Percentiles rank a stretch among this genome's conserved stretches.
Evolutionary conservation across 352 stramenopile species (phyloP).

Genomic region (Pythium aristosporum): DNA sequence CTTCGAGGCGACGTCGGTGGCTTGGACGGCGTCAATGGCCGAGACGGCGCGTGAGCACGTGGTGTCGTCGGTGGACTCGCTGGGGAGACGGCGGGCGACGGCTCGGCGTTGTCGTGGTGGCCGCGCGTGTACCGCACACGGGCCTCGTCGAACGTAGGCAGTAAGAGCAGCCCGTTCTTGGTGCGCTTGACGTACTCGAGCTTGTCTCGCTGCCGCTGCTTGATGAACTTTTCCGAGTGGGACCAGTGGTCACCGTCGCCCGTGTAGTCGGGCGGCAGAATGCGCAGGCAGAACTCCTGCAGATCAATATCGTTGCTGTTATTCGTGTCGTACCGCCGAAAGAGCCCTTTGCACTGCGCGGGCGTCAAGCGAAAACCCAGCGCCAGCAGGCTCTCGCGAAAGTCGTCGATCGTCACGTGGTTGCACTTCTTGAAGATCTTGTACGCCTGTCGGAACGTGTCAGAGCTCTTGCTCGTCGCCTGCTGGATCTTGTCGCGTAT

Average conservation of each 20-base stretch:
- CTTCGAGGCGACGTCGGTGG: not conserved
- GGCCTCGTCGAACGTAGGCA: slow-evolving; percentile 59
- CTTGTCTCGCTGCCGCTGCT: slow-evolving; percentile 41
- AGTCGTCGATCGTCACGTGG: slow-evolving; percentile 71
- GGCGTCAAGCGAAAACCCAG: slow-evolving; percentile 70
- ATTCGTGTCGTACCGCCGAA: slow-evolving; percentile 73
- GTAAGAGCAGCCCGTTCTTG: slow-evolving; percentile 60
- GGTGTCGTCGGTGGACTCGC: slow-evolving; percentile 15
- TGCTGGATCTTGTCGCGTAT: slow-evolving; percentile 85
- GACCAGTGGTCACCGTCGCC: slow-evolving; percentile 78
- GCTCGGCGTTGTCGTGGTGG: slow-evolving; percentile 28
- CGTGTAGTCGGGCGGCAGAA: slow-evolving; percentile 79
- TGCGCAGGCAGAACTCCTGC: slow-evolving; percentile 78
- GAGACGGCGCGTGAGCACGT: slow-evolving; percentile 2
- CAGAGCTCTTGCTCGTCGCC: slow-evolving; percentile 70
- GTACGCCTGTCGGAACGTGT: slow-evolving; percentile 78
- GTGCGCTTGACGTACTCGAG: slow-evolving; percentile 64
- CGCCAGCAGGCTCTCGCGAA: slow-evolving; percentile 61
- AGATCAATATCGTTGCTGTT: slow-evolving; percentile 78
- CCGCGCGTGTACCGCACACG: slow-evolving; percentile 51
- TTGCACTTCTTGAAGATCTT: slow-evolving; percentile 82
- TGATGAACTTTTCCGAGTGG: slow-evolving; percentile 58
- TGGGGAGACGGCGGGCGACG: not conserved
- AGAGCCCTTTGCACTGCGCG: slow-evolving; percentile 61
- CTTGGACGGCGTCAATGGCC: slow-evolving; percentile 1